A percentile compares a stretch with the other conserved stretches of the same genome.
Evolutionary conservation across 805 yeast species (phyloP).

Genomic region (Saturnispora sanitii): DNA sequence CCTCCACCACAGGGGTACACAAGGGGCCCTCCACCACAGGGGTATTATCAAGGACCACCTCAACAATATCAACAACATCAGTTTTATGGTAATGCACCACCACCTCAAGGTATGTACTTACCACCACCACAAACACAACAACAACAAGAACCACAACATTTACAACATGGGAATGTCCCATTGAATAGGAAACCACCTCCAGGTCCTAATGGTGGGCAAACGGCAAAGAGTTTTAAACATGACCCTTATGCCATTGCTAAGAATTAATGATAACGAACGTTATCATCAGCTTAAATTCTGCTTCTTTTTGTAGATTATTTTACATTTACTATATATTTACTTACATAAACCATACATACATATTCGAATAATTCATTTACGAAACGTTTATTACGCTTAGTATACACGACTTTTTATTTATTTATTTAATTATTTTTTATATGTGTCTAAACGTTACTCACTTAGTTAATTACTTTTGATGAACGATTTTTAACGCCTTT

Average conservation of each 20-base stretch:
- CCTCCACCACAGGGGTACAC: conserved; percentile 5
- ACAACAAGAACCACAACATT: conserved; percentile 2
- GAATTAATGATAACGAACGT: background rate
- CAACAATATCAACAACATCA: conserved; percentile 8
- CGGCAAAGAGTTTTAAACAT: conserved; percentile 11
- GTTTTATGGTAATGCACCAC: conserved; percentile 4
- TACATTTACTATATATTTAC: too few relatives aligned
- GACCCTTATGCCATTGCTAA: conserved; percentile 21
- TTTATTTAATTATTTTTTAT: too few relatives aligned
- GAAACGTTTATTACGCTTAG: too few relatives aligned
- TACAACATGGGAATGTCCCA: background rate
- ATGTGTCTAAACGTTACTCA: background rate
- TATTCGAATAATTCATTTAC: too few relatives aligned
- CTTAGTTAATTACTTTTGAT: conserved; percentile 21
- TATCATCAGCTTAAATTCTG: too few relatives aligned
- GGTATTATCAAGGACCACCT: background rate
- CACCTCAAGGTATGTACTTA: conserved; percentile 7
- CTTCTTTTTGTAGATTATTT: background rate
- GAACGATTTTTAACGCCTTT: conserved; percentile 27
- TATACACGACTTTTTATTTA: too few relatives aligned
- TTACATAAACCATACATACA: too few relatives aligned
- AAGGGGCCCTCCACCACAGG: background rate
- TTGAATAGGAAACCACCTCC: conserved; percentile 6
- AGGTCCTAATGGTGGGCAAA: background rate
- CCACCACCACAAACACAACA: conserved; percentile 11